Conservation (phyloP, 768 basidiomycete genomes). For the Boletellus ananas region DNA sequence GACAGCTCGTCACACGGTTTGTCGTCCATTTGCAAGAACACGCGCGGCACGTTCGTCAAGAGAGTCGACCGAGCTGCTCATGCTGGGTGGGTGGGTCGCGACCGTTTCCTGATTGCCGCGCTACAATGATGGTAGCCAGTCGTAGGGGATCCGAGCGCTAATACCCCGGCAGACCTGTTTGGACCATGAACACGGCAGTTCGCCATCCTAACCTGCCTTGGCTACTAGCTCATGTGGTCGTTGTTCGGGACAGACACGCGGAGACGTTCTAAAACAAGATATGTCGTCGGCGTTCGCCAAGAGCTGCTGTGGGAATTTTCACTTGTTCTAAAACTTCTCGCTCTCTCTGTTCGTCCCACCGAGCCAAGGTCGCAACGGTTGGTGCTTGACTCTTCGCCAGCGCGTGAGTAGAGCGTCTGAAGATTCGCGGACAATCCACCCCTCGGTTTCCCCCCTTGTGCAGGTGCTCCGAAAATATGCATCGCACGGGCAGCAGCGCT, state of each 20-base stretch:
- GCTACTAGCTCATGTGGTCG: background rate
- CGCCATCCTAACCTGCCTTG: background rate
- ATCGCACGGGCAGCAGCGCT: background rate
- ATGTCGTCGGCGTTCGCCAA: conserved; percentile 14
- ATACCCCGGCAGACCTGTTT: background rate
- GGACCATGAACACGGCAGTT: no score
- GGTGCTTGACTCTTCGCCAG: no score
- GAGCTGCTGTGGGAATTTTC: conserved; percentile 8
- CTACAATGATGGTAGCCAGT: background rate
- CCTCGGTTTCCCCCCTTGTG: background rate
- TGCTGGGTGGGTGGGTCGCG: no score
- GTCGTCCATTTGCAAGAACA: no score
- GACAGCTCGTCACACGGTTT: background rate
- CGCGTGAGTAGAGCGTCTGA: no score
- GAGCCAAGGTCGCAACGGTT: background rate
- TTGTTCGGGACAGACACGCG: background rate
- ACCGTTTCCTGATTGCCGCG: background rate
- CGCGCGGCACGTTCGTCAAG: no score
- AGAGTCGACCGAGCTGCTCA: no score
- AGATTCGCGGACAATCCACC: no score
- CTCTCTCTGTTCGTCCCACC: background rate
- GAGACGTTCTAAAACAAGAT: conserved; percentile 20
- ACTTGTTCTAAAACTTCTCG: background rate
- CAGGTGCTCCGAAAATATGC: background rate
- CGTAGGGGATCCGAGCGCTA: background rate